phyloP scores from a whole-genome alignment of 2,329 filamentous ascomycete genomes.

The Exophiala calicioides region DNA sequence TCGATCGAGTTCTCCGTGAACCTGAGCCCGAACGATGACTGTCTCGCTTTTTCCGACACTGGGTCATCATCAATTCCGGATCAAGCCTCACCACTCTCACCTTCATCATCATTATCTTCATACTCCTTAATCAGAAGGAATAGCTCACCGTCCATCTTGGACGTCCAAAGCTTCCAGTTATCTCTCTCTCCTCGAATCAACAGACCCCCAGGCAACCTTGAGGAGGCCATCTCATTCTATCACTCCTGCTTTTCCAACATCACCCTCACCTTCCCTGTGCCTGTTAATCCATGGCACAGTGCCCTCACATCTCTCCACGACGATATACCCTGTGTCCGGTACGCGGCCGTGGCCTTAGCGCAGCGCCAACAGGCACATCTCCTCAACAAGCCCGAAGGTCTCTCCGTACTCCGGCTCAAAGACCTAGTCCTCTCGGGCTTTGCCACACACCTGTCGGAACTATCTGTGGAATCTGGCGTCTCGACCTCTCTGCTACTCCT shows the following conservation, averaged over 20 bases:
- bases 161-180: background rate
- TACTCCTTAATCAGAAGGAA: slow-evolving; percentile 6
- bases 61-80: too few species aligned
- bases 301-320: slow-evolving; percentile 21
- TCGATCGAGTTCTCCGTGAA: slow-evolving; percentile 2
- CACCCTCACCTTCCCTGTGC: slow-evolving; percentile 24
- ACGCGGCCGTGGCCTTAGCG: slow-evolving; percentile 22
- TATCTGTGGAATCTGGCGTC: slow-evolving; percentile 23
- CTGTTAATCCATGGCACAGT: slow-evolving; percentile 27
- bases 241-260: slow-evolving; percentile 23
- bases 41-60: background rate
- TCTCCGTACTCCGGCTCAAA: slow-evolving; percentile 22
- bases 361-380: slow-evolving; percentile 26
- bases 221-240: slow-evolving; percentile 21
- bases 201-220: slow-evolving; percentile 12
- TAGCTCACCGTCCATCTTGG: slow-evolving; percentile 1
- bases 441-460: slow-evolving; percentile 18
- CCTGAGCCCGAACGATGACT: background rate
- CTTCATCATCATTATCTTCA: slow-evolving; percentile 13
- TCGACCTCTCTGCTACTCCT: slow-evolving; percentile 23
- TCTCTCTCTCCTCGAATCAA: slow-evolving; percentile 10
- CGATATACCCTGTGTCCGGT: slow-evolving; percentile 22
- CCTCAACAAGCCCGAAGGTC: slow-evolving; percentile 13
- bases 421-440: slow-evolving; percentile 21
- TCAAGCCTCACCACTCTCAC: too few species aligned